Evolutionary conservation across 2,329 filamentous ascomycete species (phyloP).

Genomic region (Fusarium setosum): DNA sequence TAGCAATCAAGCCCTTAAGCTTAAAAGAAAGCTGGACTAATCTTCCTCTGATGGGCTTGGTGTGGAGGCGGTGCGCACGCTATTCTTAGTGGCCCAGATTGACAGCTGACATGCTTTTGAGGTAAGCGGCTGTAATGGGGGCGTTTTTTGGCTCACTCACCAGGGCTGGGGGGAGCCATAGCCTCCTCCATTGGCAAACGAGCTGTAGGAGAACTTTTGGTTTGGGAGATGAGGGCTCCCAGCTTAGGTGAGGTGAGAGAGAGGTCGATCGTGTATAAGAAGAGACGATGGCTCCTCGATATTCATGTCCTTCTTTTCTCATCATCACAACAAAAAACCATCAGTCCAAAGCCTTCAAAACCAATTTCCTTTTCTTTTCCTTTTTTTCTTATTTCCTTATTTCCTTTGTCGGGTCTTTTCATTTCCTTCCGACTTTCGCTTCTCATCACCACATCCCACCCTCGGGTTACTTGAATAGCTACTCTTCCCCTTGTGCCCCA

Average conservation of each 20-base stretch:
- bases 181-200: conserved; percentile 26
- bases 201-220: not conserved
- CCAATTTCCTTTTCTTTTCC: not conserved
- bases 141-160: not conserved
- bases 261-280: conserved; percentile 17
- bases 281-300: not conserved
- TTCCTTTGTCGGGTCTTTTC: conserved; percentile 30
- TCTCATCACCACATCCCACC: conserved; percentile 19
- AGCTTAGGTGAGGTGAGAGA: not conserved
- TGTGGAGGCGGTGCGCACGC: conserved; percentile 18
- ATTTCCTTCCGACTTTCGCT: conserved; percentile 36
- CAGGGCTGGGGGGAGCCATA: conserved; percentile 19
- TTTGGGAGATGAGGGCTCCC: not conserved
- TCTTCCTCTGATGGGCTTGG: conserved; percentile 5
- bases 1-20: conserved; percentile 17
- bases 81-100: conserved; percentile 7
- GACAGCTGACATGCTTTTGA: conserved; percentile 15
- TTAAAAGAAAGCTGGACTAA: conserved; percentile 29
- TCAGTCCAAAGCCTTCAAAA: conserved; percentile 20
- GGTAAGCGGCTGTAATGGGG: conserved; percentile 10
- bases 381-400: conserved; percentile 19
- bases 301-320: conserved; percentile 10
- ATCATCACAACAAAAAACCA: conserved; percentile 29
- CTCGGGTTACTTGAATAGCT: conserved; percentile 4
- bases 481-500: not conserved